phyloP scores from a whole-genome alignment of 2,329 filamentous ascomycete species.

The Alternaria panax region DNA sequence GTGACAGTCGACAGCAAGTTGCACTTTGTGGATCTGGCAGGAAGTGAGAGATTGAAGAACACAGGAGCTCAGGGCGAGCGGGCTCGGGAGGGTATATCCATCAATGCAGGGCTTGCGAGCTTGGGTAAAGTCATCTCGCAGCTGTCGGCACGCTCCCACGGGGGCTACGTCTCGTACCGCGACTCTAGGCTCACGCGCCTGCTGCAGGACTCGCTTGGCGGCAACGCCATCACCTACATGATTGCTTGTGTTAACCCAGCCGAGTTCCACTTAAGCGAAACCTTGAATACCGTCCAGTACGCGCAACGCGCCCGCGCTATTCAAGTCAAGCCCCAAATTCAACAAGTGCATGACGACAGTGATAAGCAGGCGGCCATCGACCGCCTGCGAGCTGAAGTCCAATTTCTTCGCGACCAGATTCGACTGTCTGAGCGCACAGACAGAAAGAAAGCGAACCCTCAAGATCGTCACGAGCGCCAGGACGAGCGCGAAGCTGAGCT shows the following conservation, averaged over 20 bases:
- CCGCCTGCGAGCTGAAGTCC: constrained; percentile 88
- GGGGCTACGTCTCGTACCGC: constrained; percentile 93
- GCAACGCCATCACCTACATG: constrained; percentile 99
- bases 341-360: constrained; percentile 84
- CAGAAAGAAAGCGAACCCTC: constrained; percentile 62
- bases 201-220: constrained; percentile 93
- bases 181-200: constrained; percentile 96
- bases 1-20: constrained; percentile 97
- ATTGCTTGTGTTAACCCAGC: constrained; percentile 97
- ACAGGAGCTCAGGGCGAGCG: constrained; percentile 94
- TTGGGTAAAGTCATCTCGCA: constrained; percentile 98
- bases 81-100: constrained; percentile 95
- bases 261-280: constrained; percentile 97
- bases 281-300: constrained; percentile 94
- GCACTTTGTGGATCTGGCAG: constrained; percentile 97
- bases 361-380: constrained; percentile 96
- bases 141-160: constrained; percentile 85
- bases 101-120: constrained; percentile 93
- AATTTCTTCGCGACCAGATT: constrained; percentile 93
- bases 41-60: constrained; percentile 96
- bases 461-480: constrained; percentile 77
- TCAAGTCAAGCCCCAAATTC: constrained; percentile 95
- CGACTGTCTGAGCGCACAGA: constrained; percentile 77
- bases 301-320: constrained; percentile 95
- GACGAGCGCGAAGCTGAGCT: constrained; percentile 87